phyloP scores from a whole-genome alignment of 441 rosid species.

The Pelargonium fulgidum region DNA sequence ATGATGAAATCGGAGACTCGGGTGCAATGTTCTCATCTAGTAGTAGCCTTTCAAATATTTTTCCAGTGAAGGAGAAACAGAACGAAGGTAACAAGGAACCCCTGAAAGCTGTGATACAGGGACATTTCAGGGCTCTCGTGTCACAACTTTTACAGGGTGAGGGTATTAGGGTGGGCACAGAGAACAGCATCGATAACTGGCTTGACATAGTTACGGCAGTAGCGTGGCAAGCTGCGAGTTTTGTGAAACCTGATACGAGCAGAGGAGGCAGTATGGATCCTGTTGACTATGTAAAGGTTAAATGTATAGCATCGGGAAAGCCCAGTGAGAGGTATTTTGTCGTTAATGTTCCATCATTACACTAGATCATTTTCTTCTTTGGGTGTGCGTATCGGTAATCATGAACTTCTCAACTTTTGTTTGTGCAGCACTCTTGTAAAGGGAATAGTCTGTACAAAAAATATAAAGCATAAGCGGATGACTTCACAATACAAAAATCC shows the following conservation, averaged over 20 bases:
- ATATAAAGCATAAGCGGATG: constrained; percentile 95
- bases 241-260: constrained; percentile 93
- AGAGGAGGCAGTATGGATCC: constrained; percentile 99
- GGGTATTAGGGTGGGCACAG: constrained; percentile 57
- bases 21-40: constrained; percentile 85
- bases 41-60: constrained; percentile 67
- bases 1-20: constrained; percentile 49
- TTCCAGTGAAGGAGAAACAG: constrained; percentile 55
- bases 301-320: constrained; percentile 86
- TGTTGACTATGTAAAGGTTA: constrained; percentile 93
- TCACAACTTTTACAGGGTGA: constrained; percentile 87
- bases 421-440: constrained; percentile 63
- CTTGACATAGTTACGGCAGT: constrained; percentile 82
- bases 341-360: constrained; percentile 1
- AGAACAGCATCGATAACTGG: constrained; percentile 68
- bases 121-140: constrained; percentile 94
- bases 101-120: constrained; percentile 87
- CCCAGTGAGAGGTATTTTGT: constrained; percentile 71
- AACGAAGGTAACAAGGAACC: constrained; percentile 71
- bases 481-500: constrained; percentile 77
- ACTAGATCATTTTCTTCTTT: constrained; percentile 7
- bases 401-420: constrained; percentile 20
- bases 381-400: constrained; percentile 6
- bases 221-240: constrained; percentile 97
- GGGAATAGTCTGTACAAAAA: constrained; percentile 98